Evolutionary conservation across 225 moss, liverwort and hornwort species (phyloP).

Genomic region (Polytrichum formosum): DNA sequence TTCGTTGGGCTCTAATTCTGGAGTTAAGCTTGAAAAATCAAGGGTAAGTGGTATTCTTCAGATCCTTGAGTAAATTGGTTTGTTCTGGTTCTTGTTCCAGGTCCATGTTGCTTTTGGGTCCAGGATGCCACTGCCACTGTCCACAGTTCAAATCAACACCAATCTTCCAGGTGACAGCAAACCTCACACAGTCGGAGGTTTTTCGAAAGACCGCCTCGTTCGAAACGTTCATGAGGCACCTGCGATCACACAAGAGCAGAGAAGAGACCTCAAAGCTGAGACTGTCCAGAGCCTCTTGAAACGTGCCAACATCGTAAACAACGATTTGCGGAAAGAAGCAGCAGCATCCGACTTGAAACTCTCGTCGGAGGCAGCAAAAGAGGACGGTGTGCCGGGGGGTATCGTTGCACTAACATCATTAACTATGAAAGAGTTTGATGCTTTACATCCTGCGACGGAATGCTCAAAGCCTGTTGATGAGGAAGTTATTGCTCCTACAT

Average conservation of each 20-base stretch:
- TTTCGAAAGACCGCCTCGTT: slow-evolving; percentile 13
- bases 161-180: slow-evolving; percentile 47
- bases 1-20: no score
- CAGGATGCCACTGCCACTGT: slow-evolving; percentile 71
- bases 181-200: neutral
- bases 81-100: neutral
- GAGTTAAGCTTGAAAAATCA: no score
- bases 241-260: neutral
- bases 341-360: neutral
- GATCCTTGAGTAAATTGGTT: neutral
- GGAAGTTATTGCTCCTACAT: neutral
- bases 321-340: slow-evolving; percentile 1
- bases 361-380: neutral
- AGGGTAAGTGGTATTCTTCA: no score
- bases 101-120: slow-evolving; percentile 94
- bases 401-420: neutral
- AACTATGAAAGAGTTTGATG: neutral
- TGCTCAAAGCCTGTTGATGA: neutral
- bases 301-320: slow-evolving; percentile 33
- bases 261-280: neutral
- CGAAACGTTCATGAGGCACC: neutral
- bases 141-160: slow-evolving; percentile 73
- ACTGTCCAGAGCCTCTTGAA: slow-evolving; percentile 28
- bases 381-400: neutral
- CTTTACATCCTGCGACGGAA: neutral